Base-by-base conservation (phyloP, 768 basidiomycete species). In the Suillus sp. region DNA sequence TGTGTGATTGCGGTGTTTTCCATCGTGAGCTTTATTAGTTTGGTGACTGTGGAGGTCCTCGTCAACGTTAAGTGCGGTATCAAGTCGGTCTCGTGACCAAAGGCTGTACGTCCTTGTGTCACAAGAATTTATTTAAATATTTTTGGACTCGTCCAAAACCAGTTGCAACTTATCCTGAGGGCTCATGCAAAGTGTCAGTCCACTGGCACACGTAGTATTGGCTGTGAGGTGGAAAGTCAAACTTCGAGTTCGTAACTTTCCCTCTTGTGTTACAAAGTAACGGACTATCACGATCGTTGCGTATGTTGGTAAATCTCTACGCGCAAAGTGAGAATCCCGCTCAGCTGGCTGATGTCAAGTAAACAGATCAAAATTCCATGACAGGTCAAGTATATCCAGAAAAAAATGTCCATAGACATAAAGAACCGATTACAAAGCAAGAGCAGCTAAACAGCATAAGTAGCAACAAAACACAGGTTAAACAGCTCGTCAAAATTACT, bases 41-140 rank as follows among this genome's bases (percentile, higher is more conserved):
- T 40, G 37, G 18, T 57, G 56, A 57, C 56, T 57, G 56, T 40
- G 56, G 38, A 30, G 56, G 56, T 57, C 56, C 56, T 48, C 48
- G 2, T 48, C 48, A 18, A 30, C 25, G 25, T 48, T 48, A 45
- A 9, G 42, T 10, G 4, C 20, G n/a, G 43, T n/a, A 45, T 22
- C 43, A 45, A 22, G 43, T 45, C 10, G 4, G 43, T 43, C 42
- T 43, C 42, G 42, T 45, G 43, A 43, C 20, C 4, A 43, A 43
- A 42, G 16, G 6, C 16, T 38, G 14, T 14, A 37, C 32, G n/a
- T n/a, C n/a, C n/a, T n/a, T n/a, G n/a, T n/a, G n/a, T n/a, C n/a
- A n/a, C n/a, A n/a, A n/a, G n/a, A 32, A 32, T 32, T 32, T 2
- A 30, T 4, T 30, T 4, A 6, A 32, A 32, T 32, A 32, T 32